Conservation (phyloP, 2,329 filamentous ascomycete genomes). For the Trichophyton simii region DNA sequence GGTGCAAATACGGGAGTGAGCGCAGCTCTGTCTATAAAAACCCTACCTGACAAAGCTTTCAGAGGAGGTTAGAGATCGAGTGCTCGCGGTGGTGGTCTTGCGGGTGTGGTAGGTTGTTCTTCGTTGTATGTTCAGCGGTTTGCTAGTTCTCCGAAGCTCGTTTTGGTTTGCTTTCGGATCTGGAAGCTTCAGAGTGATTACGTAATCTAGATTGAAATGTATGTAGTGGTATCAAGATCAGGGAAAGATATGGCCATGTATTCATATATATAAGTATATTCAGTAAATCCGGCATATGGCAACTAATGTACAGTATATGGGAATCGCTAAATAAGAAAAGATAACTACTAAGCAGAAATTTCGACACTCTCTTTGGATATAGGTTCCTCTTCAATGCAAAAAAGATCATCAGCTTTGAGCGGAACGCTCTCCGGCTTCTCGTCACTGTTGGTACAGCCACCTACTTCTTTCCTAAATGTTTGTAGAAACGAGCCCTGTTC, state of each 20-base stretch:
- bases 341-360: background rate
- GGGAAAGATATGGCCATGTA: too few species aligned
- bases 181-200: background rate
- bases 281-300: background rate
- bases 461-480: constrained; percentile 51
- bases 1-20: background rate
- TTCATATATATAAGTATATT: background rate
- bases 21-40: background rate
- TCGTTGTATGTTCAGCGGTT: background rate
- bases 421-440: constrained; percentile 19
- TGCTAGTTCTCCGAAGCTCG: background rate
- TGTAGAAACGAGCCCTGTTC: constrained; percentile 42
- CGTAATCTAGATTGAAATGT: background rate
- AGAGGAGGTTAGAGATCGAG: background rate
- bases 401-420: constrained; percentile 46
- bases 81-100: background rate
- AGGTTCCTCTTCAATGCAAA: constrained; percentile 39
- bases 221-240: background rate
- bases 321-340: background rate
- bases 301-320: background rate
- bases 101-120: background rate
- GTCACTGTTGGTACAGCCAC: constrained; percentile 46
- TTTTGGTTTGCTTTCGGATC: background rate
- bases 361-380: background rate
- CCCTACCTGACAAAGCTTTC: background rate